phyloP scores from a whole-genome alignment of 345 rosid genomes.

The Moricandia moricandioides region DNA sequence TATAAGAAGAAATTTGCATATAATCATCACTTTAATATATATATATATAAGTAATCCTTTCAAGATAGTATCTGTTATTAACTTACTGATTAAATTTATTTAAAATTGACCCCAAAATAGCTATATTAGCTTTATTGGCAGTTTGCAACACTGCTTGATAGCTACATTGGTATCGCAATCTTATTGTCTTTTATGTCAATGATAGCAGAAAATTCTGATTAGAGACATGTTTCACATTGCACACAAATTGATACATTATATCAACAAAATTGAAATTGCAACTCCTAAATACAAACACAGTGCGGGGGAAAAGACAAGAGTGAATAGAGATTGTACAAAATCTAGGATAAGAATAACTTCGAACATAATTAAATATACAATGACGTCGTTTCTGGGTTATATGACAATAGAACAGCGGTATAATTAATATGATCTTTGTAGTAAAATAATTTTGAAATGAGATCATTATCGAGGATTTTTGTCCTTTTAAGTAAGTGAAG shows the following conservation, averaged over 20 bases:
- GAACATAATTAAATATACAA: background rate
- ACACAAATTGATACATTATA: background rate
- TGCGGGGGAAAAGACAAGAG: background rate
- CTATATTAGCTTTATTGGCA: background rate
- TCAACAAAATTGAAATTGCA: background rate
- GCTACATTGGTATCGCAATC: slow-evolving; percentile 20
- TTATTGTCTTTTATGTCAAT: background rate
- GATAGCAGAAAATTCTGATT: background rate
- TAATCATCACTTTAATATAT: background rate
- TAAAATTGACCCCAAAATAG: background rate
- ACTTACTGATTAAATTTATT: background rate
- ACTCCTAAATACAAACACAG: background rate
- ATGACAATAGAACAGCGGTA: background rate
- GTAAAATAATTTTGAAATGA: background rate
- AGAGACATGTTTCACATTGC: background rate
- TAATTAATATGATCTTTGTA: background rate
- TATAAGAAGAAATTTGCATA: background rate
- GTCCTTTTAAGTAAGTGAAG: background rate
- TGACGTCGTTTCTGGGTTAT: background rate
- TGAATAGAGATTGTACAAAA: background rate
- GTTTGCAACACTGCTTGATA: slow-evolving; percentile 10
- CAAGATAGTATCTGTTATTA: background rate
- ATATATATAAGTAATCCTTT: background rate
- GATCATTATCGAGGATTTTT: background rate
- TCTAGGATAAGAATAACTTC: background rate